Base-by-base conservation (phyloP, 257 asterid genomes). In the Capsicum chinense region DNA sequence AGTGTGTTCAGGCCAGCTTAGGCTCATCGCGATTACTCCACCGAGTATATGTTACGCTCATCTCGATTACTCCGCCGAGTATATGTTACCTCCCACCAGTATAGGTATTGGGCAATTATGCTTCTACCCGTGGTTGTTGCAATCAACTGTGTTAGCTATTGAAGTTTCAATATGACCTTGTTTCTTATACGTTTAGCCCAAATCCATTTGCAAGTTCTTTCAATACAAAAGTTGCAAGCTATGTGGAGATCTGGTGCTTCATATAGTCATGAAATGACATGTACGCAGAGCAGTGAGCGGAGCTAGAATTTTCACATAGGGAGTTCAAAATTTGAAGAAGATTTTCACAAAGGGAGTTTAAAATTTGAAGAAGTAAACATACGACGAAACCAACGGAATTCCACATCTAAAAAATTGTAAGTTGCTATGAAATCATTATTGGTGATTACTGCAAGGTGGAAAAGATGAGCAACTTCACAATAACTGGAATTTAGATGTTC, bases 201-300 rank as follows among this genome's bases (percentile, higher is more conserved):
- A 39, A 4, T 56, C 48, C 26, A 8, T 69, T 69, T 19, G 59
- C 19, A 47, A 47, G 58, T 2, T 71, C 13, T 73, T n/a, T n/a
- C 42, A 73, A 2, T 11, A 3, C 79, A 47, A 47, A 47, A 73
- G 9, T 5, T n/a, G 11, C 3, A 19, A 73, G 59, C 58, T 11
- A 47, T 73, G 11, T 48, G n/a, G 59, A 48, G 80, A 73, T 48
- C 39, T 48, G 39, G 80, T 47, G 59, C 42, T 73, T 73, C 59
- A 73, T 10, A 19, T 19, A 9, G 73, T 66, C 5, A 13, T 12
- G 47, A 35, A 33, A 12, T 63, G 15, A 66, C n/a, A 66, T 66
- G 48, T 33, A 66, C 5, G 73, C 5, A 33, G 5, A 54, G 58
- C 54, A 48, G 10, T 39, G 44, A 26, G 44, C 44, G 44, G 44